Evolutionary conservation across 495 filamentous ascomycete species (phyloP), one percentile per base, ranked within the genome.

Genomic region (Penicillium ucsense): DNA sequence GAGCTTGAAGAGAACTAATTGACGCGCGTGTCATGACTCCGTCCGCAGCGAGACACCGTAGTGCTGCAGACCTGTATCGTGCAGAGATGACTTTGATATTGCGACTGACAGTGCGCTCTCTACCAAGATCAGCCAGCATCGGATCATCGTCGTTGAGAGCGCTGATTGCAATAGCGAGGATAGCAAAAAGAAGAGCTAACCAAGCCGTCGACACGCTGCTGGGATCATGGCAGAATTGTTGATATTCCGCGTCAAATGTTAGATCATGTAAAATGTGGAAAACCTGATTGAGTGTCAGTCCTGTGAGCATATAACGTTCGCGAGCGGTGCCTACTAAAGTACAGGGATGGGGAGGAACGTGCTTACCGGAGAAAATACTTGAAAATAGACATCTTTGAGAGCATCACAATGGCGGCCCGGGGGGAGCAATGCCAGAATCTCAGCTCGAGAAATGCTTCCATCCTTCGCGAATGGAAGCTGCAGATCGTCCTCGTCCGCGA

Each of bases 181-280:
- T 61, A 11, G 65, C 63, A 39, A 76, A 76, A 5, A 76, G 52
- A 6, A 76, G 51, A 32, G 68, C 65, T 20, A 74, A 55, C 70
- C 68, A 74, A 35, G 70, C 63, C 0, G 55, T 58, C 20, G 65
- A 63, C 3, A 68, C 65, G 41, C 64, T 68, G 35, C 56, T 54
- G 0, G 72, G 67, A 31, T 74, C 60, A 48, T 68, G 63, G 36
- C 64, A 67, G 35, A 74, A 74, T 9, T 65, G 62, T 36, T 67
- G 61, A 52, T 74, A 75, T 34, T 75, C 68, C 4, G 67, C 61
- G 32, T 71, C 67, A 32, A 75, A 75, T 1, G 70, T 72, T 43
- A 71, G 56, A 44, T 74, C 72, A 43, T 74, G 72, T 6, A 76
- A 61, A 48, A 73, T 73, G 50, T 70, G 66, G 31, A 68, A 68